These are phyloP conservation scores for Cylindrotheca closterium DNA, from an alignment of 108 stramenopile species.

Conservation along the genomic window DNA sequence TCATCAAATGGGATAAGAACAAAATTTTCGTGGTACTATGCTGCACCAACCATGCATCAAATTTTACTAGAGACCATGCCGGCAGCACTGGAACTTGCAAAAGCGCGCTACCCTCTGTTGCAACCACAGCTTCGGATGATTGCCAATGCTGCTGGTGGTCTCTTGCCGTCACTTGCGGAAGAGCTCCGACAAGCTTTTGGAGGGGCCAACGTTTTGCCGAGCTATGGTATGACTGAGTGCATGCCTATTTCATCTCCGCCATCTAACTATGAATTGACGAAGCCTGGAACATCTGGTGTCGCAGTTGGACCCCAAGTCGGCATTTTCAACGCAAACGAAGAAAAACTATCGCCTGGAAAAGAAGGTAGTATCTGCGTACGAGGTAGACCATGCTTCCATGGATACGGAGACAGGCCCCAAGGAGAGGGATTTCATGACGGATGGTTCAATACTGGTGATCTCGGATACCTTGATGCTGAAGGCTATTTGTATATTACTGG, in stretches of 20 bases:
- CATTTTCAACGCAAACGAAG: constrained; percentile 40
- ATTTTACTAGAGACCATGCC: constrained; percentile 40
- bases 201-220: constrained; percentile 47
- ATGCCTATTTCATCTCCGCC: constrained; percentile 75
- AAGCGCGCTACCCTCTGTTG: neutral
- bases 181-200: constrained; percentile 42
- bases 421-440: constrained; percentile 12
- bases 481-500: constrained; percentile 53
- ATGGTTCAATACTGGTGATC: constrained; percentile 39
- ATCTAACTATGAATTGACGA: constrained; percentile 46
- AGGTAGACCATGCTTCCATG: constrained; percentile 50
- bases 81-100: neutral
- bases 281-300: constrained; percentile 55
- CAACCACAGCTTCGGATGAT: constrained; percentile 47
- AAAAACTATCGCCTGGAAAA: constrained; percentile 30
- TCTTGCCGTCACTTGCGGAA: constrained; percentile 49
- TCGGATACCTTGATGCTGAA: constrained; percentile 50
- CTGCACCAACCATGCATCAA: constrained; percentile 80
- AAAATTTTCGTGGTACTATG: constrained; percentile 67
- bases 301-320: constrained; percentile 57
- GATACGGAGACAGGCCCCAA: constrained; percentile 33
- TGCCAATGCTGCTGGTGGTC: constrained; percentile 73
- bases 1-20: neutral
- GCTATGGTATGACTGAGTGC: constrained; percentile 81
- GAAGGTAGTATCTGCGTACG: constrained; percentile 61